Conservation (phyloP, 2,329 filamentous ascomycete species). For the Cercospora sp. region DNA sequence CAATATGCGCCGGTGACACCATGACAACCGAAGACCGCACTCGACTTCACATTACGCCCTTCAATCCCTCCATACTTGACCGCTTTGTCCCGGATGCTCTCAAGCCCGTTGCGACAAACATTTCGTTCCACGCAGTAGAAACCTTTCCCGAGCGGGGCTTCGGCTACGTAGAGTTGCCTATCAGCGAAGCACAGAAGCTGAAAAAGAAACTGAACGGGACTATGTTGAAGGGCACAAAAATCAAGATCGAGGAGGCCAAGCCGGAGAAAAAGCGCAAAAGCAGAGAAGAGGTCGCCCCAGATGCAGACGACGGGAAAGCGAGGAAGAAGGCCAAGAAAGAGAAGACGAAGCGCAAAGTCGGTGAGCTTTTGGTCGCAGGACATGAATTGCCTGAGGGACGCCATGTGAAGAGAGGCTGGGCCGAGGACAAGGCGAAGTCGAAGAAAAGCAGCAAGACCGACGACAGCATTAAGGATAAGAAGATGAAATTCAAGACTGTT, state of each 20-base stretch:
- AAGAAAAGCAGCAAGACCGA: slow-evolving; percentile 49
- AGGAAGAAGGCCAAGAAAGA: slow-evolving; percentile 58
- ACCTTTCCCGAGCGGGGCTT: slow-evolving; percentile 89
- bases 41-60: slow-evolving; percentile 84
- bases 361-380: slow-evolving; percentile 58
- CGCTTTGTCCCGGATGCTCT: slow-evolving; percentile 70
- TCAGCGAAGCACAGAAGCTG: slow-evolving; percentile 81
- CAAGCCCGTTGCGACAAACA: slow-evolving; percentile 67
- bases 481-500: slow-evolving; percentile 82
- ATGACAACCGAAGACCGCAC: slow-evolving; percentile 23
- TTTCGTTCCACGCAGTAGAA: slow-evolving; percentile 84
- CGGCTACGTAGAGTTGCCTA: slow-evolving; percentile 84
- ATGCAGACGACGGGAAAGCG: slow-evolving; percentile 50
- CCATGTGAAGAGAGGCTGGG: slow-evolving; percentile 88
- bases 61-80: slow-evolving; percentile 72
- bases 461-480: slow-evolving; percentile 63
- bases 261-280: slow-evolving; percentile 57
- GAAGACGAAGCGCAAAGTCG: slow-evolving; percentile 51
- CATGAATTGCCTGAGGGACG: slow-evolving; percentile 71
- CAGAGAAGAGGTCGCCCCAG: slow-evolving; percentile 26
- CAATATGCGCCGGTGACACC: slow-evolving; percentile 13
- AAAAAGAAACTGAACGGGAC: slow-evolving; percentile 88
- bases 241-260: slow-evolving; percentile 79
- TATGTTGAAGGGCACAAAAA: slow-evolving; percentile 79
- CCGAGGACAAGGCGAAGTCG: slow-evolving; percentile 51